Percentiles rank a stretch among this genome's conserved stretches.
Conservation (phyloP, 441 rosid genomes). For the Pelargonium exstipulatum region DNA sequence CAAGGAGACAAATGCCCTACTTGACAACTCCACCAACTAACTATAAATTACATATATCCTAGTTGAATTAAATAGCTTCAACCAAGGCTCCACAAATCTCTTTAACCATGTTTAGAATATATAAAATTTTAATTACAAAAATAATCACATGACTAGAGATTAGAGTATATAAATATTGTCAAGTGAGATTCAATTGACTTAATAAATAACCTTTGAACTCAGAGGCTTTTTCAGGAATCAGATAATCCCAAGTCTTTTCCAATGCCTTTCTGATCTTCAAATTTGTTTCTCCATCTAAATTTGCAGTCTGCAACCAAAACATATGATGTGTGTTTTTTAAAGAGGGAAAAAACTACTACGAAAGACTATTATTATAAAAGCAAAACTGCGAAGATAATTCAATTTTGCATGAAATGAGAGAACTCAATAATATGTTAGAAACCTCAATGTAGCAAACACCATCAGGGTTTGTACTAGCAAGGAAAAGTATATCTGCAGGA, state of each 20-base stretch:
- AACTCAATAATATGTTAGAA: conserved; percentile 2
- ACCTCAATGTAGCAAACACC: conserved; percentile 99
- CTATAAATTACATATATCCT: too few relatives aligned
- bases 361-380: background rate
- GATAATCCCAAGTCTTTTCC: conserved; percentile 97
- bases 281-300: conserved; percentile 99
- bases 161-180: background rate
- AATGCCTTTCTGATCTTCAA: conserved; percentile 95
- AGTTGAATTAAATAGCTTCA: background rate
- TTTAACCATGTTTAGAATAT: background rate
- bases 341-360: too few relatives aligned
- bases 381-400: conserved; percentile 1
- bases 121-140: background rate
- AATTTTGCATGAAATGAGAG: background rate
- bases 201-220: conserved; percentile 73
- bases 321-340: too few relatives aligned
- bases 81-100: background rate
- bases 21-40: too few relatives aligned
- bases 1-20: background rate
- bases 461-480: conserved; percentile 85
- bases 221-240: conserved; percentile 70
- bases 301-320: conserved; percentile 69
- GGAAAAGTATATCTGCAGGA: conserved; percentile 89
- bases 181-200: background rate
- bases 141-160: conserved; percentile 5